Base-by-base conservation (phyloP, 495 filamentous ascomycete genomes). In the Penicillium malachiteum region DNA sequence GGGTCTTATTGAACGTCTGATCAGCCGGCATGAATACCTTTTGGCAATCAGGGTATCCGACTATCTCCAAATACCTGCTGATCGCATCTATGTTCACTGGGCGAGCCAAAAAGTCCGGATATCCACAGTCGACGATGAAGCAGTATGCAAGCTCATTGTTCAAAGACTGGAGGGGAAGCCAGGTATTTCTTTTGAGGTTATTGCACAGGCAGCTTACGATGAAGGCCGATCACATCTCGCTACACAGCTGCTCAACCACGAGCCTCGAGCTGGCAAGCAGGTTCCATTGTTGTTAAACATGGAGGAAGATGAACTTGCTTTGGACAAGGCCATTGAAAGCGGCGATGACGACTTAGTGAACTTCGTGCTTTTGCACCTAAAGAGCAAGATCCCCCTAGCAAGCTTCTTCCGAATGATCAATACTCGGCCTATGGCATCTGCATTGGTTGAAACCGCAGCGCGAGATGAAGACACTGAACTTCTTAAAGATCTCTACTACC, bases 301-400 rank as follows among this genome's bases (percentile, higher is more conserved):
- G 91, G 92, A 96, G 65, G 92, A 97, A 70, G 94, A 96, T 58
- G 90, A 92, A 53, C 84, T 97, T 9, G 94, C 94, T 0, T 86
- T 98, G 3, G 94, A 98, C 73, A 98, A 97, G 67, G 94, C 94
- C 30, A 91, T 97, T 52, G 91, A 96, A 64, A 94, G 89, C 56
- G 95, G 95, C 35, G 94, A 98, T 67, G 89, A 92, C 0, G 94
- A 98, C 63, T 80, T 98, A 14, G 81, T 97, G 32, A 88, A 89
- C 68, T 94, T 86, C 63, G 95, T 97, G 11, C 83, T 98, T 21
- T 77, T 96, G 4, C 87, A 94, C 43, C 76, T 98, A 16, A 93
- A 90, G 73, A 90, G 90, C 71, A 97, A 96, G 64, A 81, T 96
- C 10, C 90, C 95, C 6, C 79, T 97, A 2, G 87, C 92, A 2